Percentiles rank a stretch among this genome's conserved stretches.
Conservation (phyloP, 2,329 filamentous ascomycete species). For the Mollisiaceae sp. region DNA sequence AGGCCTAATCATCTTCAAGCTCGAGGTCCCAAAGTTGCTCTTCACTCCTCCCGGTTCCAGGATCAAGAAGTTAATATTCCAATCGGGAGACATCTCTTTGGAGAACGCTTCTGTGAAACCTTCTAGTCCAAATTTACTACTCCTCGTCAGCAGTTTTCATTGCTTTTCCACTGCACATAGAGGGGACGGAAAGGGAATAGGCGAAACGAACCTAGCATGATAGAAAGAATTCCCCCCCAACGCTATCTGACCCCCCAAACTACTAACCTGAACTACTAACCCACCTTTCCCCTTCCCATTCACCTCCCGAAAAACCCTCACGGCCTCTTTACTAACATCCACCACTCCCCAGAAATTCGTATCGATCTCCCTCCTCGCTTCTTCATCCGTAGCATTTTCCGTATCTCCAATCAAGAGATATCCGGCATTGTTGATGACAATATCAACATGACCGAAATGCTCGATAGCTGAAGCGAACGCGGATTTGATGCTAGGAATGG, state of each 20-base stretch:
- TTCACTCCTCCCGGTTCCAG: conserved; percentile 48
- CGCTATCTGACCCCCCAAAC: conserved; percentile 44
- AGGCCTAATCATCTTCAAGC: conserved; percentile 22
- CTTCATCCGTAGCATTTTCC: conserved; percentile 53
- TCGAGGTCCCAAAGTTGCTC: conserved; percentile 44
- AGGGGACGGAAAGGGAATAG: not conserved
- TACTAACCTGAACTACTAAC: conserved; percentile 47
- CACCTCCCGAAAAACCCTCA: conserved; percentile 21
- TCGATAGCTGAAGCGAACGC: conserved; percentile 45
- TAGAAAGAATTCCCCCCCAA: conserved; percentile 45
- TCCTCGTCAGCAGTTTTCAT: not conserved
- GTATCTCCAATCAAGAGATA: conserved; percentile 57
- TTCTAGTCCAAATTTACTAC: conserved; percentile 47
- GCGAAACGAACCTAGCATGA: conserved; percentile 38
- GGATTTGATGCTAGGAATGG: conserved; percentile 47
- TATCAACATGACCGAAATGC: conserved; percentile 60
- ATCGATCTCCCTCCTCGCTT: conserved; percentile 58
- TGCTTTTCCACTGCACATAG: not conserved
- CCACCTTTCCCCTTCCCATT: conserved; percentile 31
- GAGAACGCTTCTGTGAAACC: conserved; percentile 45
- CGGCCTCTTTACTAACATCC: conserved; percentile 52
- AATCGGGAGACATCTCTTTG: conserved; percentile 42
- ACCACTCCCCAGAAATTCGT: conserved; percentile 63
- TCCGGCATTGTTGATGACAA: conserved; percentile 48
- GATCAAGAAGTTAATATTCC: conserved; percentile 47